Evolutionary conservation across 306 rosid species (phyloP), one percentile per base, ranked within the genome.

Genomic region (Prunus salicina): DNA sequence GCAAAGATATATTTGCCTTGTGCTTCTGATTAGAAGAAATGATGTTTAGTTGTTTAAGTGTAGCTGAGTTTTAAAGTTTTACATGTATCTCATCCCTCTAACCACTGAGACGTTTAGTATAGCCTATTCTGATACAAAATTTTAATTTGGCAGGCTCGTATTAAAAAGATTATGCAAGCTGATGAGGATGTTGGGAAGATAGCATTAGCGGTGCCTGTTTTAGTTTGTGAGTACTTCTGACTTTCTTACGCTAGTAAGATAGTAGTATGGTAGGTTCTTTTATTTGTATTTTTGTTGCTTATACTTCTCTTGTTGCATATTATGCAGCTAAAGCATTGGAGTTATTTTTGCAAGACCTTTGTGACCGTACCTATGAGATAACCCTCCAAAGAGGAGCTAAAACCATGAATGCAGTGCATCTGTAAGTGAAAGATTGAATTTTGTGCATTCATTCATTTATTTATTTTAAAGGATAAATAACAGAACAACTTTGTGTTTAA

Each of bases 321-420:
- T 62, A 45, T 81, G 75, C 96, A 95, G 99, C 99, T 53, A 95
- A 95, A 88, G 99, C 99, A 34, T 78, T 92, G 82, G 99, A 92
- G 76, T 71, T 95, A 68, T 95, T 95, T 82, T 83, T 95, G 86
- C 99, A 95, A 92, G 99, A 95, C 81, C 97, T 95, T 19, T 95
- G 99, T 84, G 97, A 92, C 72, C 99, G 86, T 55, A 91, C 99
- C n/a, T 92, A 95, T 24, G 96, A 84, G 80, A 87, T 95, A 87
- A 95, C 99, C 52, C 97, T 95, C 69, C 96, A 82, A 76, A 92
- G 99, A 83, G 99, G 97, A 78, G 99, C 99, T 45, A 95, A 95
- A 86, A 95, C 99, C 56, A 89, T 95, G 96, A 95, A 83, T 82
- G 73, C 99, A 62, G 73, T 95, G 92, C 99, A 95, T 87, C 84